phyloP scores from a whole-genome alignment of 805 yeast genomes.

The Lipomyces sp. region DNA sequence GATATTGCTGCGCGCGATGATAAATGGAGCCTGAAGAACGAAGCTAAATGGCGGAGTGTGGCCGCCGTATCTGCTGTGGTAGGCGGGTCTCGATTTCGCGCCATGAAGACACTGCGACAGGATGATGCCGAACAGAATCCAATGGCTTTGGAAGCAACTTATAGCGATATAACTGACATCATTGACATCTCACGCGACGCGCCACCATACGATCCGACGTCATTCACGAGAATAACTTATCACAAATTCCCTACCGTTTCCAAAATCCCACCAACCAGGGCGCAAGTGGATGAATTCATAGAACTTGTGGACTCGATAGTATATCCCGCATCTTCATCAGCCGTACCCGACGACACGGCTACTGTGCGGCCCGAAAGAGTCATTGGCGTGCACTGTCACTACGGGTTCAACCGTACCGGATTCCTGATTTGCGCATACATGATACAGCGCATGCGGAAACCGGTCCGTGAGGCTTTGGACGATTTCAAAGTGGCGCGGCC shows the following conservation, averaged over 20 bases:
- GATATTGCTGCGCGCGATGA: slow-evolving; percentile 51
- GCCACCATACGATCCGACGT: slow-evolving; percentile 66
- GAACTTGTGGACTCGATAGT: slow-evolving; percentile 49
- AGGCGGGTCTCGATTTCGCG: slow-evolving; percentile 51
- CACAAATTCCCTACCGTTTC: slow-evolving; percentile 75
- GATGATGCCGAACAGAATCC: slow-evolving; percentile 64
- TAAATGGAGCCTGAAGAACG: slow-evolving; percentile 78
- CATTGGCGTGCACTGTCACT: slow-evolving; percentile 71
- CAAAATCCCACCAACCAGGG: slow-evolving; percentile 66
- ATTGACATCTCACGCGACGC: slow-evolving; percentile 62
- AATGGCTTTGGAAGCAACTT: slow-evolving; percentile 45
- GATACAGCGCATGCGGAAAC: slow-evolving; percentile 57
- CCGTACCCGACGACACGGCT: slow-evolving; percentile 23
- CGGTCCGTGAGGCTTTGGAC: slow-evolving; percentile 59
- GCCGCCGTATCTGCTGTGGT: slow-evolving; percentile 47
- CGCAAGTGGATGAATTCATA: slow-evolving; percentile 56
- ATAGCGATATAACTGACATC: slow-evolving; percentile 54
- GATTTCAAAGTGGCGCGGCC: slow-evolving; percentile 56
- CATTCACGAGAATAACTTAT: slow-evolving; percentile 54
- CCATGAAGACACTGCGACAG: slow-evolving; percentile 72
- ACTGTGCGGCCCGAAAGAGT: slow-evolving; percentile 33
- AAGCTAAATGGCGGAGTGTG: slow-evolving; percentile 63
- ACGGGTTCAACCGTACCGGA: slow-evolving; percentile 78
- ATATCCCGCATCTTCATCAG: slow-evolving; percentile 24
- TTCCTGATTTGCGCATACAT: slow-evolving; percentile 67